Conservation (phyloP, 192 early-diverging fungal species). For the Dimargaris cristalligena region DNA sequence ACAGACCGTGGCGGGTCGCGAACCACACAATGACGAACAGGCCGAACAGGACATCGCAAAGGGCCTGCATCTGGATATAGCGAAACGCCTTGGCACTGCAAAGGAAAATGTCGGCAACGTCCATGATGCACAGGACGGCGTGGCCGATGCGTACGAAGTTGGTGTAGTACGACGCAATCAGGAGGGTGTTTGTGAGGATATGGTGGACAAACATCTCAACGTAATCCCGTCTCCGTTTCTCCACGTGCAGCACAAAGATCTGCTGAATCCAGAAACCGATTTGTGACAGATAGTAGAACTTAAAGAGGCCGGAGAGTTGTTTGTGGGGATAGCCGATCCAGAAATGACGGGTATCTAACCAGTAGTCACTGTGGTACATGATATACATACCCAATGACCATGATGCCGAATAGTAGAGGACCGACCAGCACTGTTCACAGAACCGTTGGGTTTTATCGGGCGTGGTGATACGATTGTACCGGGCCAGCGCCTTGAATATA, state of each 20-base stretch:
- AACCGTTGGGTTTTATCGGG: slow-evolving; percentile 29
- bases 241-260: slow-evolving; percentile 50
- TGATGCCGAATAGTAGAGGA: slow-evolving; percentile 44
- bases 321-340: slow-evolving; percentile 58
- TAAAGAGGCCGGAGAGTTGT: slow-evolving; percentile 32
- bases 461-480: slow-evolving; percentile 16
- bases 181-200: slow-evolving; percentile 49
- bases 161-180: slow-evolving; percentile 42
- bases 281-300: slow-evolving; percentile 59
- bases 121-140: slow-evolving; percentile 57
- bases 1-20: slow-evolving; percentile 57
- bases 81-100: slow-evolving; percentile 60
- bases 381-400: slow-evolving; percentile 45
- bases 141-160: slow-evolving; percentile 68
- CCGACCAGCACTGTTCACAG: slow-evolving; percentile 54
- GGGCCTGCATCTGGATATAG: slow-evolving; percentile 38
- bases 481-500: slow-evolving; percentile 26
- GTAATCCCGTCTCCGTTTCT: slow-evolving; percentile 60
- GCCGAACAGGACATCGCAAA: slow-evolving; percentile 45
- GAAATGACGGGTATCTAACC: slow-evolving; percentile 49
- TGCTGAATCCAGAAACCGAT: slow-evolving; percentile 69
- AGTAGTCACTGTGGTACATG: slow-evolving; percentile 49
- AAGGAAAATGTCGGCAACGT: slow-evolving; percentile 62
- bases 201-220: slow-evolving; percentile 56
- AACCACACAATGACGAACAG: slow-evolving; percentile 54